Evolutionary conservation across 208 protist genomes (phyloP).

Genomic region (Crithidia expoeki): DNA sequence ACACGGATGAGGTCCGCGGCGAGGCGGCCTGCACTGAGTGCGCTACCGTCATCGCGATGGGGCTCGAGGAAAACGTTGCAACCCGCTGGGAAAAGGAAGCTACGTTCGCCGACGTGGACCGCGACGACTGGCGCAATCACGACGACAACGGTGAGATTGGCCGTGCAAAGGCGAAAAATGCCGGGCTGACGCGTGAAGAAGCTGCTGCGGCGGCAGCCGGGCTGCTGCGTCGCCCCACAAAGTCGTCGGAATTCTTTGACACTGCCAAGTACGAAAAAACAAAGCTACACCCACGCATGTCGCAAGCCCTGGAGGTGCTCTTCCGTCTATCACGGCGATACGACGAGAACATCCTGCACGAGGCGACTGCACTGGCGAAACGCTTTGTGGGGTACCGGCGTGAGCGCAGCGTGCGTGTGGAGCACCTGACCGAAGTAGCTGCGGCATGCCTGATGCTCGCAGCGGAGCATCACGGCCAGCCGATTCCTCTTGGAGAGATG

Average conservation of each 20-base stretch:
- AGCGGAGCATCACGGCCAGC: constrained; percentile 49
- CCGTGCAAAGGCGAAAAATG: constrained; percentile 18
- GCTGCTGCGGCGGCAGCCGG: constrained; percentile 48
- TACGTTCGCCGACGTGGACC: constrained; percentile 73
- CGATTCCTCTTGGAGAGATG: constrained; percentile 68
- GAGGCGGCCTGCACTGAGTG: constrained; percentile 85
- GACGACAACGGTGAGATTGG: constrained; percentile 15
- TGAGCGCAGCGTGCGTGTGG: constrained; percentile 51
- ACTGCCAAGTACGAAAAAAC: constrained; percentile 42
- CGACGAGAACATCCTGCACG: constrained; percentile 40
- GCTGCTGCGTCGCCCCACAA: constrained; percentile 16
- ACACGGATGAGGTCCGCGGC: constrained; percentile 72
- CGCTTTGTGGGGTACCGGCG: constrained; percentile 58
- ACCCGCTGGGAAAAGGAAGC: constrained; percentile 77
- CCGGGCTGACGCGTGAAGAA: constrained; percentile 29
- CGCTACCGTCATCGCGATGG: constrained; percentile 77
- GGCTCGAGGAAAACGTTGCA: constrained; percentile 70
- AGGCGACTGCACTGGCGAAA: constrained; percentile 57
- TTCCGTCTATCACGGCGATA: constrained; percentile 45
- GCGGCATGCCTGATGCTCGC: constrained; percentile 82
- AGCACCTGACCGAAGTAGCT: constrained; percentile 54
- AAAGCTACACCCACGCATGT: constrained; percentile 50
- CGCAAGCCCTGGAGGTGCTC: constrained; percentile 56
- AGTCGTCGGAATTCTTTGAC: constrained; percentile 4
- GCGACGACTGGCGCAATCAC: constrained; percentile 32